Conservation (phyloP, 148 eudicot species). For the Arctostaphylos glauca region DNA sequence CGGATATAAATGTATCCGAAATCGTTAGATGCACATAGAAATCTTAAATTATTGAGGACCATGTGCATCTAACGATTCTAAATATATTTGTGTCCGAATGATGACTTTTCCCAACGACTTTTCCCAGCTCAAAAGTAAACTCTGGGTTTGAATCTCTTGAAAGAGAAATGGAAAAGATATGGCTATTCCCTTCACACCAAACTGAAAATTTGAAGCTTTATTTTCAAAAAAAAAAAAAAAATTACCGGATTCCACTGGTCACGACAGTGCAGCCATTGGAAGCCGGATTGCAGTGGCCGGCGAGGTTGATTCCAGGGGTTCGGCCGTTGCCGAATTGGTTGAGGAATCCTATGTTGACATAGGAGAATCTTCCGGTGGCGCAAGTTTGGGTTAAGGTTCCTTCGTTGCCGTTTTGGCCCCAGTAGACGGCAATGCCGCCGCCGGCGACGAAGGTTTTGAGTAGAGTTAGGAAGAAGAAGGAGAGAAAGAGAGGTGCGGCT, state of each 20-base stretch:
- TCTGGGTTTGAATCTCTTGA: not conserved
- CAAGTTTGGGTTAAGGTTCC: conserved; percentile 53
- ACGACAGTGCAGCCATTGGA: conserved; percentile 34
- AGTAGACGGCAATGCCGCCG: conserved; percentile 50
- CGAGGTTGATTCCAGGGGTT: conserved; percentile 62
- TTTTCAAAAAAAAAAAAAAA: not conserved
- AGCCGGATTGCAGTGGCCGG: conserved; percentile 59
- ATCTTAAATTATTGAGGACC: too few relatives aligned
- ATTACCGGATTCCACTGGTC: conserved; percentile 19
- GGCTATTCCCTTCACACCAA: not conserved
- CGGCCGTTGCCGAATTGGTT: conserved; percentile 50
- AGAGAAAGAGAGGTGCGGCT: conserved; percentile 12
- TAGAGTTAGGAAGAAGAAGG: conserved; percentile 4
- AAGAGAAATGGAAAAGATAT: not conserved
- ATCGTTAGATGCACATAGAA: too few relatives aligned
- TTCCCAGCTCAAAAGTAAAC: too few relatives aligned
- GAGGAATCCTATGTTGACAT: conserved; percentile 56
- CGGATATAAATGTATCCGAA: too few relatives aligned
- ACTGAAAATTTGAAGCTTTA: not conserved
- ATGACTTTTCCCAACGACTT: too few relatives aligned
- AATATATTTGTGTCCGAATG: too few relatives aligned
- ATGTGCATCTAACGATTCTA: too few relatives aligned
- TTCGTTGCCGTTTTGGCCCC: conserved; percentile 71
- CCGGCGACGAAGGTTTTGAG: conserved; percentile 21
- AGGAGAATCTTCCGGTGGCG: conserved; percentile 49